Evolutionary conservation across 2,329 filamentous ascomycete genomes (phyloP).

Genomic region (Chaetothyriales sp.): DNA sequence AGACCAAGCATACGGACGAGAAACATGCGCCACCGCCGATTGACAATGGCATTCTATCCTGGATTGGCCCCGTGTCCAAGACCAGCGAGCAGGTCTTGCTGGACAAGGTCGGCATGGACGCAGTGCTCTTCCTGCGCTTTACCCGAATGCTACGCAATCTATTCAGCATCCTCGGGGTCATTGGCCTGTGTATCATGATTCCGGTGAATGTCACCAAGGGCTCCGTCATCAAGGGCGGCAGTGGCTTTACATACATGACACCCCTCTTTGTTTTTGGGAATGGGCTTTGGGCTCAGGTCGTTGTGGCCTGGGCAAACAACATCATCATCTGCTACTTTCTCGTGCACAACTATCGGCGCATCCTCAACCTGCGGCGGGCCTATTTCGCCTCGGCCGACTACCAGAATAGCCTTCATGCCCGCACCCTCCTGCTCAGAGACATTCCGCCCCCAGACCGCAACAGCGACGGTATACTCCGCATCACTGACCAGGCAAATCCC

Average conservation of each 20-base stretch:
- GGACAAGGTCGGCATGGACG: conserved; percentile 77
- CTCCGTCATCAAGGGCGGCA: conserved; percentile 15
- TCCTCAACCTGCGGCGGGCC: conserved; percentile 53
- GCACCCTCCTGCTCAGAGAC: conserved; percentile 57
- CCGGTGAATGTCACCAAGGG: conserved; percentile 54
- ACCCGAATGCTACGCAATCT: conserved; percentile 84
- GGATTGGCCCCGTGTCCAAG: conserved; percentile 62
- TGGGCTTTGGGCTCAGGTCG: conserved; percentile 44
- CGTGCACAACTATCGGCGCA: conserved; percentile 75
- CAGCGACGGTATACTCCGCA: conserved; percentile 72
- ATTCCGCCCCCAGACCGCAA: conserved; percentile 61
- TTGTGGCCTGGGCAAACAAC: conserved; percentile 51
- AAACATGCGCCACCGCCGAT: conserved; percentile 77
- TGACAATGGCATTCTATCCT: conserved; percentile 74
- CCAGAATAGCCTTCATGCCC: conserved; percentile 68
- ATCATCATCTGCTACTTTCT: conserved; percentile 63
- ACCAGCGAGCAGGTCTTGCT: conserved; percentile 66
- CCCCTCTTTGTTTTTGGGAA: conserved; percentile 34
- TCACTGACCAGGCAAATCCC: conserved; percentile 67
- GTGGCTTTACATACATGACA: conserved; percentile 32
- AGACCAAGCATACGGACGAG: conserved; percentile 80
- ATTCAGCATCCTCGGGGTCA: conserved; percentile 55
- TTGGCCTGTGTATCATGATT: conserved; percentile 64
- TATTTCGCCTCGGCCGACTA: conserved; percentile 84
- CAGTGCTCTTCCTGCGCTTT: conserved; percentile 77